Evolutionary conservation across 148 eudicot genomes (phyloP), one percentile per base, ranked within the genome.

Genomic region (Nepenthes mirabilis): DNA sequence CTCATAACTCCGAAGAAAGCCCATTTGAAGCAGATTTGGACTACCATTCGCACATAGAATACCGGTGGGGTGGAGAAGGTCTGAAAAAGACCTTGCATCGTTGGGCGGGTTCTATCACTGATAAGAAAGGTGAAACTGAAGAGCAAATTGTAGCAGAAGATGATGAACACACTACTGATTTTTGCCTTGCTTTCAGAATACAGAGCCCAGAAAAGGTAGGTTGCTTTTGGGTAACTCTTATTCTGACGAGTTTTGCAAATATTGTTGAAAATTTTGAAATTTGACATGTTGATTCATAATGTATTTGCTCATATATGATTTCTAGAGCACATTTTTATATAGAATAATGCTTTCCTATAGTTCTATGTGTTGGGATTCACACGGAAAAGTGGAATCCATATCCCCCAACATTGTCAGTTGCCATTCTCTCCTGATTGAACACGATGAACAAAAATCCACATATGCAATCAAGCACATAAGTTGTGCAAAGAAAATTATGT

Each of bases 41-140:
- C 64, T 93, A 93, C 62, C 96, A 82, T 75, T 84, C 95, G 37
- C 99, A 93, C 55, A 86, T 86, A 57, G 94, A 81, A 62, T 81
- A 86, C 66, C 86, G 96, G 14, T 93, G 99, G 99, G 99, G 99
- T 53, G 96, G 96, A 43, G 99, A 93, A 79, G 95, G 99, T 56
- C 78, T 93, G 57, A 76, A 89, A 72, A 86, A 80, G 80, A 88
- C 99, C 55, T 76, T 93, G 71, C 71, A 75, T 43, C 91, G 96
- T 37, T 93, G 99, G 99, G 87, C 82, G 4, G 73, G 78, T 54
- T 78, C 94, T 58, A 34, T 80, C 1, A 62, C 43, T 55, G 91
- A 80, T 55, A 78, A 76, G 69, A 83, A 66, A 7, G 83, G 80
- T 37, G 86, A 76, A 58, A 68, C 67, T 32, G 82, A 79, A 71